Percentiles rank a stretch among this genome's conserved stretches.
Evolutionary conservation across 2,329 filamentous ascomycete species (phyloP).

Genomic region (Macrophomina phaseolina): DNA sequence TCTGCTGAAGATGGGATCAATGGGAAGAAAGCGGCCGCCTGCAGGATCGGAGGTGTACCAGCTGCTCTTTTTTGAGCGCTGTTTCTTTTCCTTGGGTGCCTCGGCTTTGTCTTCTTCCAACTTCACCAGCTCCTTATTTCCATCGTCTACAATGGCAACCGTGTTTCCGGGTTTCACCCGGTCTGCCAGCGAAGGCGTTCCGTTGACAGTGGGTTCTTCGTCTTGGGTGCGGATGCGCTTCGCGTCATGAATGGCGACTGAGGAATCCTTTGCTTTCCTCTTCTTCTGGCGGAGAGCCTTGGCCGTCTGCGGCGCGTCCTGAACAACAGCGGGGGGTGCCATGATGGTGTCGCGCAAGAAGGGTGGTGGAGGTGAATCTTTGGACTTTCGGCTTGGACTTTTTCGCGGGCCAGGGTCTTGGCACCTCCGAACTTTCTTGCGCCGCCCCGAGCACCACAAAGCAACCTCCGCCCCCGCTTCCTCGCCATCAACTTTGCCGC

Average conservation of each 20-base stretch:
- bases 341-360: conserved; percentile 22
- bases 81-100: conserved; percentile 26
- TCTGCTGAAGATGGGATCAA: conserved; percentile 63
- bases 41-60: conserved; percentile 51
- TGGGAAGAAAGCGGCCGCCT: conserved; percentile 61
- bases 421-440: conserved; percentile 27
- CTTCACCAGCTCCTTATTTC: neutral
- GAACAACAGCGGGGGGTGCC: conserved; percentile 9
- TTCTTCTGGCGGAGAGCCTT: conserved; percentile 18
- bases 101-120: neutral
- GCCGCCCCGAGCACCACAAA: conserved; percentile 1
- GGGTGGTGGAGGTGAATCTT: conserved; percentile 18
- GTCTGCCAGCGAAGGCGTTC: neutral
- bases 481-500: conserved; percentile 30
- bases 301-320: conserved; percentile 6
- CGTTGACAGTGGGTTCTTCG: conserved; percentile 5
- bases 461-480: conserved; percentile 30
- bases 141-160: conserved; percentile 1
- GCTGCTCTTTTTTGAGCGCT: conserved; percentile 9
- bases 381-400: neutral
- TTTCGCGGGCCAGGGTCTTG: conserved; percentile 16
- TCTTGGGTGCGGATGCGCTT: conserved; percentile 27
- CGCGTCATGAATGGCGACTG: conserved; percentile 13
- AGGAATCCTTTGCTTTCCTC: conserved; percentile 26
- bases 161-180: neutral